Percentiles rank a stretch among this genome's conserved stretches.
phyloP scores from a whole-genome alignment of 179 eudicot species.

The Spergularia azorica region DNA sequence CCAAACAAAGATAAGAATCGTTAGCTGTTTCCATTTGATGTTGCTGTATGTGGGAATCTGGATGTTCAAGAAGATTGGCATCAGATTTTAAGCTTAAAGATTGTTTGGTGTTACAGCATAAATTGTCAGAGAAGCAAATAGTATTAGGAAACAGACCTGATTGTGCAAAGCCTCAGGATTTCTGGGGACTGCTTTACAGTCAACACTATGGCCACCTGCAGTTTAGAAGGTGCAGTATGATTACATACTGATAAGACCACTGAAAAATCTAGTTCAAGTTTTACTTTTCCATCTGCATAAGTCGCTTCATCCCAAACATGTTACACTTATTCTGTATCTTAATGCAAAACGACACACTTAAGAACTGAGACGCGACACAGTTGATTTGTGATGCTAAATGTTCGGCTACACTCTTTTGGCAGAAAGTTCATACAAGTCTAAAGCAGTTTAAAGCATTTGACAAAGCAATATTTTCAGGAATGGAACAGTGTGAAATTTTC shows the following conservation, averaged over 20 bases:
- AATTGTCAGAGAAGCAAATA: background rate
- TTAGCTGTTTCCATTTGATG: slow-evolving; percentile 29
- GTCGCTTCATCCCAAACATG: background rate
- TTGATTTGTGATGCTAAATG: too few relatives aligned
- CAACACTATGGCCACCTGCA: slow-evolving; percentile 15
- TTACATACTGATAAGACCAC: background rate
- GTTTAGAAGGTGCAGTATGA: background rate
- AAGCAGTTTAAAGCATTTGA: too few relatives aligned
- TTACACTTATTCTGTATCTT: background rate
- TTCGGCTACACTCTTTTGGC: too few relatives aligned
- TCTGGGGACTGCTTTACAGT: background rate
- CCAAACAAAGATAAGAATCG: slow-evolving; percentile 25
- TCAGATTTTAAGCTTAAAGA: background rate
- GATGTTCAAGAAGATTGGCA: background rate
- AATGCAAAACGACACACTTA: background rate
- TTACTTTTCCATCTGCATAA: background rate
- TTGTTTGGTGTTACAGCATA: background rate
- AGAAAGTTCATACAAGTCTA: too few relatives aligned
- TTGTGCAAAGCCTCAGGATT: background rate
- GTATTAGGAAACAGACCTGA: slow-evolving; percentile 4
- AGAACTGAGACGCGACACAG: background rate
- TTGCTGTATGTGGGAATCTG: slow-evolving; percentile 20
- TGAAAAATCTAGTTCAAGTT: background rate
- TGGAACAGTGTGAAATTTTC: too few relatives aligned
- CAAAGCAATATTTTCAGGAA: too few relatives aligned